Conservation (phyloP, 2,329 filamentous ascomycete genomes). For the Fusarium sp. region DNA sequence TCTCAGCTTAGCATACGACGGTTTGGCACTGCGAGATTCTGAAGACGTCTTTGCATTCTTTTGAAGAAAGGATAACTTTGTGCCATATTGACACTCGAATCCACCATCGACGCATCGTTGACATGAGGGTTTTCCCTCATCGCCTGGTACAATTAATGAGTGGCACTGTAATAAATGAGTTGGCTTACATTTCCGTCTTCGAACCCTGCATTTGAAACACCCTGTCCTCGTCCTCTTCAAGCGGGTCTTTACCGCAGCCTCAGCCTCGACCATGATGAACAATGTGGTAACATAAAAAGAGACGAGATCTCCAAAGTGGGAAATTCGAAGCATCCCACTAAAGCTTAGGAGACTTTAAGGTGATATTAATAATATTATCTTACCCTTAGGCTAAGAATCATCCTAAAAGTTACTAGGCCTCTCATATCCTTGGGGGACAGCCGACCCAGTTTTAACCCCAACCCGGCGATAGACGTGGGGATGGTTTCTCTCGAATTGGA, state of each 20-base stretch:
- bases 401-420: no score
- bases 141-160: conserved; percentile 51
- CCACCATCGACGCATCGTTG: conserved; percentile 59
- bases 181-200: conserved; percentile 58
- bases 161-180: neutral
- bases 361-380: no score
- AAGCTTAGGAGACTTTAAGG: no score
- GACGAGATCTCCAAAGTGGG: conserved; percentile 27
- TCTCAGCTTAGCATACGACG: conserved; percentile 38
- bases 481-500: neutral
- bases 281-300: conserved; percentile 2
- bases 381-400: no score
- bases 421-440: no score
- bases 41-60: conserved; percentile 59
- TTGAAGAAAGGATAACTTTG: conserved; percentile 58
- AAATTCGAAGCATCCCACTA: conserved; percentile 42
- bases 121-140: conserved; percentile 62
- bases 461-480: no score
- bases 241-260: conserved; percentile 37
- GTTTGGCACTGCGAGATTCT: conserved; percentile 25
- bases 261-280: conserved; percentile 32
- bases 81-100: conserved; percentile 61
- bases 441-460: no score
- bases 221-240: conserved; percentile 54
- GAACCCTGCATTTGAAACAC: conserved; percentile 60